A percentile compares a stretch with the other conserved stretches of the same genome.
These are phyloP conservation scores for Trametes versicolor DNA, from an alignment of 1,284 basidiomycete species.

Conservation along the genomic window DNA sequence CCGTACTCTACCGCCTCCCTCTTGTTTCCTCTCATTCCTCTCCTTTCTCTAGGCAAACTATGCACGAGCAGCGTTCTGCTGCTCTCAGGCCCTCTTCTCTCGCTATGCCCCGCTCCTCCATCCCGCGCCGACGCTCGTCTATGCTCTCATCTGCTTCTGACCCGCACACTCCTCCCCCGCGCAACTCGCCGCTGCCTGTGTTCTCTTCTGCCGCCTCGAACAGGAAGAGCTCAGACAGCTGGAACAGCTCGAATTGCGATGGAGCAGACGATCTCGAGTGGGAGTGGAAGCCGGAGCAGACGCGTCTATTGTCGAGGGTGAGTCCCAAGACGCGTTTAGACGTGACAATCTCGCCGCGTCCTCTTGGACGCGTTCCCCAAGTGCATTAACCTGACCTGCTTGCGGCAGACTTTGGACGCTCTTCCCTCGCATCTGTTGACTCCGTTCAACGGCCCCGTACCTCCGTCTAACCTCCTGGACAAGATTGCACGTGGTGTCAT, in stretches of 20 bases:
- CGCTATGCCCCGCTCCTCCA: slow-evolving; percentile 48
- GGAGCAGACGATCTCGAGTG: slow-evolving; percentile 65
- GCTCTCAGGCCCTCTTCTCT: slow-evolving; percentile 48
- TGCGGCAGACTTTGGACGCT: slow-evolving; percentile 76
- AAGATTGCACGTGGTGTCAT: slow-evolving; percentile 81
- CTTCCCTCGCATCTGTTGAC: slow-evolving; percentile 84
- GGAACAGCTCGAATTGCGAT: slow-evolving; percentile 80
- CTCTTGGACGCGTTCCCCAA: slow-evolving; percentile 14
- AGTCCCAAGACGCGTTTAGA: slow-evolving; percentile 41
- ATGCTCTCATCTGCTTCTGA: slow-evolving; percentile 43
- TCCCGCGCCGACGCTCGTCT: slow-evolving; percentile 45
- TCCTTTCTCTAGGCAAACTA: slow-evolving; percentile 45
- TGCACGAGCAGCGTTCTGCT: slow-evolving; percentile 46
- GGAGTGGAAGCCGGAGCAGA: slow-evolving; percentile 80
- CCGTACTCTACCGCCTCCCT: slow-evolving; percentile 41
- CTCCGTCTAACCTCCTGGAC: slow-evolving; percentile 84
- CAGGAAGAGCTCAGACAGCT: slow-evolving; percentile 81
- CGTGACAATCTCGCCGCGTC: slow-evolving; percentile 15
- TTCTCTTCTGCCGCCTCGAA: slow-evolving; percentile 57
- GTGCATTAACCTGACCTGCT: slow-evolving; percentile 16
- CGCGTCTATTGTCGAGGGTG: slow-evolving; percentile 72
- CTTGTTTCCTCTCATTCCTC: slow-evolving; percentile 41
- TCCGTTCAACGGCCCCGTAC: slow-evolving; percentile 81
- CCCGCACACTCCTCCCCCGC: slow-evolving; percentile 51
- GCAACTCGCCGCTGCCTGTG: slow-evolving; percentile 47